Evolutionary conservation across 495 filamentous ascomycete genomes (phyloP).

Genomic region (Durotheca rogersii): DNA sequence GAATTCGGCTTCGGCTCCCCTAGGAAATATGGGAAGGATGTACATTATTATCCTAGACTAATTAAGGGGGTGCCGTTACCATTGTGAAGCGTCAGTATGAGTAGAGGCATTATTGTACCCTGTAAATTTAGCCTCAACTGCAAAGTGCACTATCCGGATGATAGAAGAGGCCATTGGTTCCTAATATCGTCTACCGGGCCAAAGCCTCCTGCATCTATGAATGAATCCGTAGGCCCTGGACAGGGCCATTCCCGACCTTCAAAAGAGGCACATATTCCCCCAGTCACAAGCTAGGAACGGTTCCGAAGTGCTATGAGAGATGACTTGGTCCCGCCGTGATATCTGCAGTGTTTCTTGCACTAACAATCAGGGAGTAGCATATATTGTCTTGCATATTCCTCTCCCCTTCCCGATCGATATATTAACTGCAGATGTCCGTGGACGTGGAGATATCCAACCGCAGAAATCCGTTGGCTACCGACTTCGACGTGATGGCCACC

Average conservation of each 20-base stretch:
- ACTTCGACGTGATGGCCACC: slow-evolving; percentile 26
- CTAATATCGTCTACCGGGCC: slow-evolving; percentile 32
- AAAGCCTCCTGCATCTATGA: slow-evolving; percentile 16
- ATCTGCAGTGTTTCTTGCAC: slow-evolving; percentile 17
- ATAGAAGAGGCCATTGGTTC: slow-evolving; percentile 17
- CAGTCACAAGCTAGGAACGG: slow-evolving; percentile 23
- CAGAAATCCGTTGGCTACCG: slow-evolving; percentile 32
- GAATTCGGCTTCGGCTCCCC: slow-evolving; percentile 1
- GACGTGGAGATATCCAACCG: slow-evolving; percentile 14
- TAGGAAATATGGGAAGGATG: slow-evolving; percentile 12
- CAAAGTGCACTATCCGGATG: slow-evolving; percentile 30
- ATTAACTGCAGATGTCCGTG: slow-evolving; percentile 32
- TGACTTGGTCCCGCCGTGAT: slow-evolving; percentile 14
- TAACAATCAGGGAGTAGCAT: slow-evolving; percentile 16
- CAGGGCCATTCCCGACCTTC: slow-evolving; percentile 29
- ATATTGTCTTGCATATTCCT: slow-evolving; percentile 30
- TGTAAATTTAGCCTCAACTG: slow-evolving; percentile 30
- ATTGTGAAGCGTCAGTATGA: slow-evolving; percentile 12
- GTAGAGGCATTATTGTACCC: slow-evolving; percentile 9
- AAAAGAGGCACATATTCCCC: slow-evolving; percentile 6
- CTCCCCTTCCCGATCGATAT: slow-evolving; percentile 31
- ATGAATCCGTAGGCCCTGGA: slow-evolving; percentile 16
- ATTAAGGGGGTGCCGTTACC: slow-evolving; percentile 11
- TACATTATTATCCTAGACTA: slow-evolving; percentile 28
- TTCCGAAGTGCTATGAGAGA: slow-evolving; percentile 25